These are phyloP conservation scores for Aspergillus nanangensis DNA, from an alignment of 495 filamentous ascomycete genomes.

Conservation along the genomic window DNA sequence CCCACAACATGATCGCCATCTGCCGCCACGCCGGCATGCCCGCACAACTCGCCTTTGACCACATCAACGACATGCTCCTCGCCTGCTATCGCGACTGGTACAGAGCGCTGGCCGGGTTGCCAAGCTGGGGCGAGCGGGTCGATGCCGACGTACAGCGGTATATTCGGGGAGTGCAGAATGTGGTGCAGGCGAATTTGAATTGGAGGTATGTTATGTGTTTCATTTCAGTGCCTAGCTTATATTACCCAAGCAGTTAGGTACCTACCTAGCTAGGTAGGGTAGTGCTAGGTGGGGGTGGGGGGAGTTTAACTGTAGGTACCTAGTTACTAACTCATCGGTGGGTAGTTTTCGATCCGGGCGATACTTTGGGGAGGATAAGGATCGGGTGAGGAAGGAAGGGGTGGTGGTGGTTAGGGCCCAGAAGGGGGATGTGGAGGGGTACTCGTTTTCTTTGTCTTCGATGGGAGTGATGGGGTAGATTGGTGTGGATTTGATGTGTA, in stretches of 20 bases:
- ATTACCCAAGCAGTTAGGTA: background rate
- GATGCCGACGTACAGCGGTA: conserved; percentile 26
- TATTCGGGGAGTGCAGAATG: conserved; percentile 25
- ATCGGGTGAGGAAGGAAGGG: conserved; percentile 13
- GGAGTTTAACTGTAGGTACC: too few species aligned
- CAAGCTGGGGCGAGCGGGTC: conserved; percentile 24
- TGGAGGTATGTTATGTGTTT: conserved; percentile 26
- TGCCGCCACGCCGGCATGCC: conserved; percentile 20
- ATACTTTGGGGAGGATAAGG: conserved; percentile 16
- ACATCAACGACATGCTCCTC: conserved; percentile 18
- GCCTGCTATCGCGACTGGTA: conserved; percentile 29
- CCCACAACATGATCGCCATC: conserved; percentile 29
- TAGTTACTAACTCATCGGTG: too few species aligned
- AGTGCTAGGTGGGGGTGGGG: background rate
- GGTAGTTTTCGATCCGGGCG: conserved; percentile 17
- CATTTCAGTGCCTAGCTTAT: background rate
- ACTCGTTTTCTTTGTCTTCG: too few species aligned
- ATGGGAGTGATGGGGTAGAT: too few species aligned
- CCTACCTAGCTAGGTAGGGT: background rate
- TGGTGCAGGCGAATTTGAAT: conserved; percentile 27
- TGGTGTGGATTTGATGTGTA: too few species aligned
- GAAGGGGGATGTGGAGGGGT: background rate
- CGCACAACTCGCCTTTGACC: conserved; percentile 25
- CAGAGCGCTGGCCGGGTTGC: conserved; percentile 21
- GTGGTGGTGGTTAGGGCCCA: conserved; percentile 7